These are phyloP conservation scores for Tetrahymena malaccensis DNA, from an alignment of 73 alveolate genomes.

Conservation along the genomic window DNA sequence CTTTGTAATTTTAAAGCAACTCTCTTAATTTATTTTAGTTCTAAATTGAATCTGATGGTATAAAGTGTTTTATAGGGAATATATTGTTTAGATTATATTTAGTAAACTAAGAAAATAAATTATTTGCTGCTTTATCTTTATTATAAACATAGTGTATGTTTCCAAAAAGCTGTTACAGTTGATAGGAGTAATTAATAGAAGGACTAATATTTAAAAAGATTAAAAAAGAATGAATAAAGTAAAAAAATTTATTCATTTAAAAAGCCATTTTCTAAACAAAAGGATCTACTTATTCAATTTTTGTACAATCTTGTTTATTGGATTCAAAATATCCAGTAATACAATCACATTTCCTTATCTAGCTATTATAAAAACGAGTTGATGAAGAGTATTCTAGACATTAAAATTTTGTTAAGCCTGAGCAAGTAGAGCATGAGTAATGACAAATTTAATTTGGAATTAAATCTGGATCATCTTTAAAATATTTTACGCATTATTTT, in stretches of 20 bases:
- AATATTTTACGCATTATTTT: background rate
- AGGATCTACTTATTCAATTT: background rate
- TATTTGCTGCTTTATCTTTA: background rate
- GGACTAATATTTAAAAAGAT: background rate
- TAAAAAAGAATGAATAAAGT: background rate
- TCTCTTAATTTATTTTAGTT: too few relatives aligned
- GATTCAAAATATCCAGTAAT: background rate
- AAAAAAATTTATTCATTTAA: background rate
- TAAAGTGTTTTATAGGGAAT: background rate
- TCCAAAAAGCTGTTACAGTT: background rate
- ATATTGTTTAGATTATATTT: background rate
- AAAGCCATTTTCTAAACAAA: background rate
- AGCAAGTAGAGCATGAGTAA: background rate
- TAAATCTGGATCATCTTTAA: background rate
- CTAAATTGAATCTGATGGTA: too few relatives aligned
- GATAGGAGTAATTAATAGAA: background rate
- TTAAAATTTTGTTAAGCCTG: background rate
- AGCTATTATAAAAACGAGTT: background rate
- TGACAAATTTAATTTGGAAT: background rate
- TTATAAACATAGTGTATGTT: background rate
- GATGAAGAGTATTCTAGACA: background rate
- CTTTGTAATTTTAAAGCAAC: too few relatives aligned
- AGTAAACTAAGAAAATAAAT: background rate
- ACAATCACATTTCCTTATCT: background rate
- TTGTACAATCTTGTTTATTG: background rate